Conservation (phyloP, 768 basidiomycete genomes). For the Cystobasidium onofrii region DNA sequence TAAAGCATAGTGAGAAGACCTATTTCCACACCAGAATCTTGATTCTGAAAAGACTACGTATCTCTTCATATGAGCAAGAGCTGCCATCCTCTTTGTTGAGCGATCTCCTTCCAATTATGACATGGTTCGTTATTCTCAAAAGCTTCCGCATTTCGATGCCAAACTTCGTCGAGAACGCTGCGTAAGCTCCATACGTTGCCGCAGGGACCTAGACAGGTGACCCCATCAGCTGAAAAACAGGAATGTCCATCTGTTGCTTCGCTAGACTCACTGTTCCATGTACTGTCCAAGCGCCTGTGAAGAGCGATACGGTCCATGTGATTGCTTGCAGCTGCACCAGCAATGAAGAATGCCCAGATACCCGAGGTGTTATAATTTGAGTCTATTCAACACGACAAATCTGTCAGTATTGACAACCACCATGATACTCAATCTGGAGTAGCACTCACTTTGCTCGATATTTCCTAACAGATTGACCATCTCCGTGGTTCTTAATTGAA, state of each 20-base stretch:
- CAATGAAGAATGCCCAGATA: slow-evolving; percentile 29
- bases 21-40: too few species aligned
- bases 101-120: slow-evolving; percentile 30
- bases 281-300: slow-evolving; percentile 26
- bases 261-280: slow-evolving; percentile 20
- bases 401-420: neutral
- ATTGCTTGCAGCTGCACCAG: slow-evolving; percentile 21
- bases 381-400: neutral
- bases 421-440: neutral
- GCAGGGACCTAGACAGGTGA: slow-evolving; percentile 12
- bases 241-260: too few species aligned
- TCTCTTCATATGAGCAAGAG: slow-evolving; percentile 22
- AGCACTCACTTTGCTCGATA: slow-evolving; percentile 23
- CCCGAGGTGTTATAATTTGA: slow-evolving; percentile 30
- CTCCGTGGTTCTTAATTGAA: slow-evolving; percentile 10
- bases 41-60: too few species aligned
- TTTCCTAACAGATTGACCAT: slow-evolving; percentile 26
- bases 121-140: slow-evolving; percentile 7
- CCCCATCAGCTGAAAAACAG: neutral
- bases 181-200: slow-evolving; percentile 27
- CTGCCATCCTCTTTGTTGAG: neutral
- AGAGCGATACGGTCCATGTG: slow-evolving; percentile 24
- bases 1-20: too few species aligned
- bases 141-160: slow-evolving; percentile 25
- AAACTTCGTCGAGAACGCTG: slow-evolving; percentile 20